Percentiles rank a stretch among this genome's conserved stretches.
phyloP scores from a whole-genome alignment of 345 rosid genomes.

The Citrus australasica region DNA sequence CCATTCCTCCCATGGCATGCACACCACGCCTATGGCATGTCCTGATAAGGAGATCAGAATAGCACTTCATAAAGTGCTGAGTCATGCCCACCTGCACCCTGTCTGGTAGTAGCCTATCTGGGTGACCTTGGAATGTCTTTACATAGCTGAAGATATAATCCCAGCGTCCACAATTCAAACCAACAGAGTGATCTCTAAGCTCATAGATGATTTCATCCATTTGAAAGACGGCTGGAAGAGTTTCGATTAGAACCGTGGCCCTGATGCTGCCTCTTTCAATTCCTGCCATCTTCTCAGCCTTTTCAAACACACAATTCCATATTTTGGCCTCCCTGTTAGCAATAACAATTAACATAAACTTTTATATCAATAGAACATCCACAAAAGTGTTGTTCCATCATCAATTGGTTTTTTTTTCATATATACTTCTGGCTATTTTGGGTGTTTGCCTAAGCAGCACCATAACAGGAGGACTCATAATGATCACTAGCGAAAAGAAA shows the following conservation, averaged over 20 bases:
- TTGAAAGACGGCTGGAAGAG: constrained; percentile 88
- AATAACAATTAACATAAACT: constrained; percentile 7
- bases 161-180: constrained; percentile 94
- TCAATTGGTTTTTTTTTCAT: background rate
- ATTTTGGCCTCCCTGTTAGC: constrained; percentile 79
- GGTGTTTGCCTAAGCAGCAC: background rate
- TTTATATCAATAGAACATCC: background rate
- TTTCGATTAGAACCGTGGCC: constrained; percentile 84
- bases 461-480: background rate
- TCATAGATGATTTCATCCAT: constrained; percentile 94
- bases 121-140: constrained; percentile 87
- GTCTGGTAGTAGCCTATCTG: constrained; percentile 76
- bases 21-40: constrained; percentile 87
- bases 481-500: background rate
- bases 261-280: constrained; percentile 86
- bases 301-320: constrained; percentile 87
- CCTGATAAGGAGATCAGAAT: constrained; percentile 83
- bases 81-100: constrained; percentile 81
- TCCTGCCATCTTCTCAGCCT: constrained; percentile 79
- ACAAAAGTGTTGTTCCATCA: background rate
- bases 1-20: constrained; percentile 99
- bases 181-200: constrained; percentile 79
- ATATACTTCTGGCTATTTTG: background rate
- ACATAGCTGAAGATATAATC: constrained; percentile 95
- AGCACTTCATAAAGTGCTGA: constrained; percentile 92